Conservation (phyloP, 768 basidiomycete genomes). For the Boletus eberwhitei region DNA sequence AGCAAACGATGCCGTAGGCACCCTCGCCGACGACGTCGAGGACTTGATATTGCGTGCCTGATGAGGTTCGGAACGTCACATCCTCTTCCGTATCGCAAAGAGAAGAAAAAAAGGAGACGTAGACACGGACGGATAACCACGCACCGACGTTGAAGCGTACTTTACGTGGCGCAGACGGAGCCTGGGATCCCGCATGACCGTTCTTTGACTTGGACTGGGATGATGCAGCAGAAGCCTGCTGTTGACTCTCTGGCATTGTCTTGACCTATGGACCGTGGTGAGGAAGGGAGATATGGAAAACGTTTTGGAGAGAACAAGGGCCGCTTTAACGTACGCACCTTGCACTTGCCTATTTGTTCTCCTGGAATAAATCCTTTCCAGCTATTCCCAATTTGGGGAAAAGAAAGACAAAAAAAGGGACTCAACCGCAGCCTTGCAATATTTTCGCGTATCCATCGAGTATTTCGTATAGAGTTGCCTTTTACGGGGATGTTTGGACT, state of each 20-base stretch:
- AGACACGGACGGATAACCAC: slow-evolving; percentile 11
- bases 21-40: slow-evolving; percentile 88
- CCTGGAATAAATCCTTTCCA: slow-evolving; percentile 17
- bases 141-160: slow-evolving; percentile 85
- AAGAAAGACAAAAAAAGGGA: too few species aligned
- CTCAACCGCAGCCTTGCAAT: too few species aligned
- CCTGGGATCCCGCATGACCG: slow-evolving; percentile 42
- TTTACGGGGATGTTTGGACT: background rate
- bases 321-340: slow-evolving; percentile 5
- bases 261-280: background rate
- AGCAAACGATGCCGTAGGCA: slow-evolving; percentile 94
- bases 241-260: slow-evolving; percentile 28
- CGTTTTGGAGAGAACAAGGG: slow-evolving; percentile 15
- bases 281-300: background rate
- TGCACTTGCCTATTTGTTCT: slow-evolving; percentile 14
- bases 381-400: slow-evolving; percentile 1
- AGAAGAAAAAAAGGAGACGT: background rate
- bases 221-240: slow-evolving; percentile 18
- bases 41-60: slow-evolving; percentile 78
- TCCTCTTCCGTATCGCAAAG: background rate
- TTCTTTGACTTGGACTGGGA: slow-evolving; percentile 42
- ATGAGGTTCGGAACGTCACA: background rate
- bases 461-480: slow-evolving; percentile 5
- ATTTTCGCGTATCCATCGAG: slow-evolving; percentile 4
- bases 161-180: slow-evolving; percentile 65